These are phyloP conservation scores for Taiozyma sp. DNA, from an alignment of 1,139 yeast genomes.

Conservation along the genomic window DNA sequence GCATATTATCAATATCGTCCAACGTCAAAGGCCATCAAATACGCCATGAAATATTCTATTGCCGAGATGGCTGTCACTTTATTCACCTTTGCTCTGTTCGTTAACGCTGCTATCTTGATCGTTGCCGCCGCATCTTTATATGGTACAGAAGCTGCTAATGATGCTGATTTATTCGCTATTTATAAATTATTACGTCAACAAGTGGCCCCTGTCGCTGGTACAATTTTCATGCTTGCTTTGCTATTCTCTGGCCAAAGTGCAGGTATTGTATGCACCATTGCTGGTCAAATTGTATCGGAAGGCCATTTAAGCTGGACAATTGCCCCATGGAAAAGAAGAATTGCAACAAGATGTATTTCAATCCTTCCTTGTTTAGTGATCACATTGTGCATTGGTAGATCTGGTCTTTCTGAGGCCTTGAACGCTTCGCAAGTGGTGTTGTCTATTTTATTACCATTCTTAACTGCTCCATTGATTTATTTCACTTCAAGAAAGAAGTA, in stretches of 20 bases:
- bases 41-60: conserved; percentile 62
- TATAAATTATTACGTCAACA: conserved; percentile 50
- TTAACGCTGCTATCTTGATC: conserved; percentile 70
- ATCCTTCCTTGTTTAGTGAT: conserved; percentile 67
- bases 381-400: conserved; percentile 55
- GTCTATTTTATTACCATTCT: conserved; percentile 65
- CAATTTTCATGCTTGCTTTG: conserved; percentile 70
- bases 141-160: conserved; percentile 56
- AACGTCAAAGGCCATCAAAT: conserved; percentile 54
- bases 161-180: conserved; percentile 72
- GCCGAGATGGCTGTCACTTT: conserved; percentile 60
- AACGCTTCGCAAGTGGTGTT: conserved; percentile 75
- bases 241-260: conserved; percentile 77
- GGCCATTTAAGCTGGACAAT: conserved; percentile 76
- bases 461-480: conserved; percentile 73
- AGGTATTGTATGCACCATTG: conserved; percentile 81
- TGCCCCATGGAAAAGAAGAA: conserved; percentile 71
- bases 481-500: conserved; percentile 59
- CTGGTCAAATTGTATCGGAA: conserved; percentile 82
- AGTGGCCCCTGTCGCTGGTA: conserved; percentile 70
- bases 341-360: conserved; percentile 65
- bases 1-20: conserved; percentile 46
- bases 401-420: conserved; percentile 57
- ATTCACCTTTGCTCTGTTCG: conserved; percentile 71
- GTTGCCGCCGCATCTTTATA: conserved; percentile 72